Evolutionary conservation across 164 flowering plant species (phyloP), one percentile per base, ranked within the genome.

Genomic region (Platanus orientalis): DNA sequence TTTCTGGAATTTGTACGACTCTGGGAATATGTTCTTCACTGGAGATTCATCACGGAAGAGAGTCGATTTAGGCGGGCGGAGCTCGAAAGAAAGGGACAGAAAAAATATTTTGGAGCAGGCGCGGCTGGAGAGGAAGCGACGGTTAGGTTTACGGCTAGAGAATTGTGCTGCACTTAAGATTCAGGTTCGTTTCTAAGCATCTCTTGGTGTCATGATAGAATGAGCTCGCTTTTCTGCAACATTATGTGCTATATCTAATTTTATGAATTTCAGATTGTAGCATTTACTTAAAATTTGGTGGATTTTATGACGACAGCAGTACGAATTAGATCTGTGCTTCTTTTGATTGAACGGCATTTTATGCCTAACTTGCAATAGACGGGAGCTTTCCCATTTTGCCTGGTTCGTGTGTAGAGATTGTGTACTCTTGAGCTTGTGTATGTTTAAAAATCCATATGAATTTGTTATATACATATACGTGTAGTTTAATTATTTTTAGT

Each of bases 41-140:
- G 98, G 98, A 25, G 97, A 94, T 82, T 66, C 97, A 10, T 79
- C 92, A 42, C 80, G 95, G 50, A 90, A 89, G 79, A 80, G 97
- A 69, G 98, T 94, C 19, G 97, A 87, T 81, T 81, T 94, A 54
- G 97, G 98, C 1, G 98, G 98, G 13, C 79, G 97, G 64, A 94
- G 98, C 54, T 76, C 92, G 24, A 94, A 90, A 69, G 98, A 94
- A 60, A 74, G 95, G 55, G 98, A 90, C 67, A 76, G 90, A 45
- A 80, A 83, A 83, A 94, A 90, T 81, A 87, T 94, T 66, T 67
- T 94, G 24, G 97, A 94, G 63, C 92, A 94, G 71, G 76, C 95
- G 3, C 73, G 90, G 55, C 73, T 81, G 59, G 99, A 94, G 78
- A 70, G 99, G 58, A 80, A 82, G 57, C 83, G 81, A 40, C 76